Evolutionary conservation across 2,329 filamentous ascomycete genomes (phyloP).

Genomic region (Conoideocrella luteorostrata): DNA sequence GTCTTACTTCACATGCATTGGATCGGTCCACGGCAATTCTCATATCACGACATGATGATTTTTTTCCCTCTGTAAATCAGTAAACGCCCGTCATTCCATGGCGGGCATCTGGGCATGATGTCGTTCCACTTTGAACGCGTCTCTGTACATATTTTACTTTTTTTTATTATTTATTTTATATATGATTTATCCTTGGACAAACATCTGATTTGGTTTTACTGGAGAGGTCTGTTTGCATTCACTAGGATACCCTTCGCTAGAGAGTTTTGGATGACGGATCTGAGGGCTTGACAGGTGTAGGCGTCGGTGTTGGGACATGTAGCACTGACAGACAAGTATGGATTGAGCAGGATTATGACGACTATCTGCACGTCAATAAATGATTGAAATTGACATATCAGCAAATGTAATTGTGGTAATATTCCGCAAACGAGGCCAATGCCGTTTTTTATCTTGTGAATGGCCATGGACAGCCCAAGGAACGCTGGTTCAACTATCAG

Average conservation of each 20-base stretch:
- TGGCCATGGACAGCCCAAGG: too few relatives aligned
- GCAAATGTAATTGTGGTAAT: too few relatives aligned
- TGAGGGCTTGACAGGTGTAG: conserved; percentile 11
- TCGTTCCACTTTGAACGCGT: neutral
- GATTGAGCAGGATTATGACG: too few relatives aligned
- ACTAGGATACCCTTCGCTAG: conserved; percentile 27
- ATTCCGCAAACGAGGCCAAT: too few relatives aligned
- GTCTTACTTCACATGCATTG: too few relatives aligned
- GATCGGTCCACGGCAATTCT: too few relatives aligned
- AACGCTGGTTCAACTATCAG: too few relatives aligned
- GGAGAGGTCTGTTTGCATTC: conserved; percentile 15
- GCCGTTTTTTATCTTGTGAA: too few relatives aligned
- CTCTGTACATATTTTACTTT: conserved; percentile 12
- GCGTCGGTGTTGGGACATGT: conserved; percentile 20
- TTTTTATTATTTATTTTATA: conserved; percentile 1
- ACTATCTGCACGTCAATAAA: too few relatives aligned
- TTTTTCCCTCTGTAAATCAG: neutral
- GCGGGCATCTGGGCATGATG: too few relatives aligned
- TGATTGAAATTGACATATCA: too few relatives aligned
- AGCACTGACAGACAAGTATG: conserved; percentile 4
- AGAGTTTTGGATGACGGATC: conserved; percentile 17
- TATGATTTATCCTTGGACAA: conserved; percentile 6
- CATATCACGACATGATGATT: conserved; percentile 8
- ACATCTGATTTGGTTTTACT: conserved; percentile 13
- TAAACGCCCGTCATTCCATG: too few relatives aligned